Base-by-base conservation (phyloP, 768 basidiomycete species). In the Mycena vitilis region DNA sequence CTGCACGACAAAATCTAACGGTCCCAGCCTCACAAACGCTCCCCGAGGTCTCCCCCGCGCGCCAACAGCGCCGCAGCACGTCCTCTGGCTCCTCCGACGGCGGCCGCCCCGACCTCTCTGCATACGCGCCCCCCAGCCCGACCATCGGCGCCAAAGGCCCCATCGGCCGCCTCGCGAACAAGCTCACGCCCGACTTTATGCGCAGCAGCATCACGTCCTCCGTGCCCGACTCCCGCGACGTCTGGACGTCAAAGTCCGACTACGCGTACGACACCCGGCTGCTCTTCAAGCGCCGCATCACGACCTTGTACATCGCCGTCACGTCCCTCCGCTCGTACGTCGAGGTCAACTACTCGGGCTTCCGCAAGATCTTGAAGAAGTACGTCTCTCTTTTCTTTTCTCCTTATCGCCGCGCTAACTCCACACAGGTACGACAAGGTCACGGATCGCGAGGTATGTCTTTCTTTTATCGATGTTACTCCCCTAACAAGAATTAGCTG, bases 321-420 rank as follows among this genome's bases (percentile, higher is more conserved):
- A 90, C 90, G 16, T 89, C 90, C 36, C 85, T 99, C 64, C 88
- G 86, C 77, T 92, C 95, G 8, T 99, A 95, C 71, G 89, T 95
- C 63, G 95, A 98, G 74, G 82, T 98, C 65, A 99, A 99, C 78
- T 87, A 94, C 76, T 93, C 95, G 0, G 97, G 96, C 1, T 95
- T 98, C 81, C 88, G 95, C 73, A 98, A 98, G 84, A 96, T 97
- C 44, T 77, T 96, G 75, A 98, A 98, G 81, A 98, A 98, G 92
- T 95, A 76, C 65, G 89, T 78, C 52, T 51, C 9, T 63, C 44
- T 40, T 40, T 45, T 25, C 47, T 40, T 38, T 37, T 49, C 34
- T 51, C 9, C 56, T 64, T 62, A 69, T 63, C 25, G 70, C 57
- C 56, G 66, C 63, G 10, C 70, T 65, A 60, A 60, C 20, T 0